Percentiles rank a stretch among this genome's conserved stretches.
Conservation (phyloP, 1,139 yeast species). For the Kluyveromyces sp. region DNA sequence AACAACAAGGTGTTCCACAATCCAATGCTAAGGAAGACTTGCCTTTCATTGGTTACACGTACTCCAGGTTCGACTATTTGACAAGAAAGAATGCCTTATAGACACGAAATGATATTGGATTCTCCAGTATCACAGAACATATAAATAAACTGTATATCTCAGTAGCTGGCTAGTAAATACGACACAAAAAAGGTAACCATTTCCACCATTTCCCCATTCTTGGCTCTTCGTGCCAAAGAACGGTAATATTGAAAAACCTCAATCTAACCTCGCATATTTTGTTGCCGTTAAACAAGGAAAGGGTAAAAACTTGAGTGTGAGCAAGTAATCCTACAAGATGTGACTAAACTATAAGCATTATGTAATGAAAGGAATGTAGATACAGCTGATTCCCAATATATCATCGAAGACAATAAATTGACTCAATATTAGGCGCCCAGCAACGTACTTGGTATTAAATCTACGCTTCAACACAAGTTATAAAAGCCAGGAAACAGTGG, state of each 20-base stretch:
- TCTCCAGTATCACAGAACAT: background rate
- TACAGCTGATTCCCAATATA: conserved; percentile 38
- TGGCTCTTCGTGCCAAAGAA: too few species aligned
- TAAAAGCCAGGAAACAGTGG: conserved; percentile 1
- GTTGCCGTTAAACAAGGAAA: too few species aligned
- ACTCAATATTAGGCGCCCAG: conserved; percentile 40
- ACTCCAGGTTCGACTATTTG: conserved; percentile 85
- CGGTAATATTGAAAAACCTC: too few species aligned
- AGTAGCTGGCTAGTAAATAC: background rate
- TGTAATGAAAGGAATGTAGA: conserved; percentile 23
- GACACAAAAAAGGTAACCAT: background rate
- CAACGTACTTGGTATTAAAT: conserved; percentile 31
- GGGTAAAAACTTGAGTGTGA: background rate
- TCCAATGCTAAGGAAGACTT: conserved; percentile 65
- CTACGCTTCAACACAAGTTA: conserved; percentile 26
- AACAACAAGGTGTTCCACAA: conserved; percentile 28
- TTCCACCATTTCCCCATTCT: too few species aligned
- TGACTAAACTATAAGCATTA: background rate
- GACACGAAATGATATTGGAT: background rate
- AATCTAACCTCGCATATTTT: too few species aligned
- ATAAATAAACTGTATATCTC: background rate
- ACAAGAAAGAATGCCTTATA: conserved; percentile 79
- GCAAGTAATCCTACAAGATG: background rate
- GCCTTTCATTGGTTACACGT: conserved; percentile 96
- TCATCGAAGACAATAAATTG: conserved; percentile 20